A percentile compares a stretch with the other conserved stretches of the same genome.
Evolutionary conservation across 2,329 filamentous ascomycete genomes (phyloP).

Genomic region (Alternaria hordeiaustralica): DNA sequence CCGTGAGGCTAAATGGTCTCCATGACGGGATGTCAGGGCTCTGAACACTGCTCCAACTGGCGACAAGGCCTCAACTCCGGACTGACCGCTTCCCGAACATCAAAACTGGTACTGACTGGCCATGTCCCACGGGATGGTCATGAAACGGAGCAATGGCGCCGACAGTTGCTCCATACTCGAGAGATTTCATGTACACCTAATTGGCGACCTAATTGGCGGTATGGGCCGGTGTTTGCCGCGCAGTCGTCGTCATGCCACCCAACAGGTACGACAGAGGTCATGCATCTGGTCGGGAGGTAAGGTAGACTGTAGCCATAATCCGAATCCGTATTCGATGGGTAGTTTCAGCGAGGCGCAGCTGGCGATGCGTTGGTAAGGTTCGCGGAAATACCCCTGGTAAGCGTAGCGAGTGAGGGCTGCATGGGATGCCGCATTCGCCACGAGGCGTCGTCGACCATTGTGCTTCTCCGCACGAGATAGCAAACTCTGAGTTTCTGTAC

Average conservation of each 20-base stretch:
- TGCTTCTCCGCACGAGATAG: constrained; percentile 9
- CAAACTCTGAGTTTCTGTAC: constrained; percentile 2
- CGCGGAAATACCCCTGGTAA: constrained; percentile 12
- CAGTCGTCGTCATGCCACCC: constrained; percentile 21
- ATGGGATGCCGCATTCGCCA: constrained; percentile 21
- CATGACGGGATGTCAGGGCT: not conserved
- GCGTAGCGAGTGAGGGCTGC: constrained; percentile 24
- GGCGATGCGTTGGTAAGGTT: constrained; percentile 12
- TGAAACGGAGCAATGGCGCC: constrained; percentile 18
- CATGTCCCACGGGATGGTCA: constrained; percentile 10
- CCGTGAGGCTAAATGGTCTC: not conserved
- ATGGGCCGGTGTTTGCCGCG: constrained; percentile 12
- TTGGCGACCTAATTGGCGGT: constrained; percentile 16
- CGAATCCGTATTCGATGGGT: constrained; percentile 14
- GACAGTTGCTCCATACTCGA: constrained; percentile 11
- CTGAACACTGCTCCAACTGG: not conserved
- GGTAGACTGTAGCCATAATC: constrained; percentile 12
- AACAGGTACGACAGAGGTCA: constrained; percentile 11
- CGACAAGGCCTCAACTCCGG: constrained; percentile 11
- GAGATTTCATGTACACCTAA: constrained; percentile 3
- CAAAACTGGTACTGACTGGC: constrained; percentile 13
- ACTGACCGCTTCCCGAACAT: constrained; percentile 16
- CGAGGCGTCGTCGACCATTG: constrained; percentile 14
- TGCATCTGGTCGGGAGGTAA: constrained; percentile 10
- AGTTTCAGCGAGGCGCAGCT: constrained; percentile 20